A percentile compares a stretch with the other conserved stretches of the same genome.
These are phyloP conservation scores for Boletellus sp. DNA, from an alignment of 768 basidiomycete species.

Conservation along the genomic window DNA sequence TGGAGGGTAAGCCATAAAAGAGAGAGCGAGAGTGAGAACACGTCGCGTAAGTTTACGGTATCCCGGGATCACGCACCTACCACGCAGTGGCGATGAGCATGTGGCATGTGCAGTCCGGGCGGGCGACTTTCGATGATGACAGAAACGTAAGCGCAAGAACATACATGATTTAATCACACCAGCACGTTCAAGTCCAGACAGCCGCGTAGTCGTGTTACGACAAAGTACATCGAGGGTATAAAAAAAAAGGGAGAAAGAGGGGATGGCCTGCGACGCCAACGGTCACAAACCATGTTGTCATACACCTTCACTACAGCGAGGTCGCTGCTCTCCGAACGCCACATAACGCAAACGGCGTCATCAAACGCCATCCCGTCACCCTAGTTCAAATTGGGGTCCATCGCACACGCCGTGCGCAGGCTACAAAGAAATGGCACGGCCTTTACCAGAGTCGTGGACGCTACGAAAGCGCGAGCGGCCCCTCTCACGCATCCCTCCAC, in stretches of 20 bases:
- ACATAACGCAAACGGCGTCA: conserved; percentile 31
- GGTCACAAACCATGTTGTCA: conserved; percentile 26
- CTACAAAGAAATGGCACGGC: conserved; percentile 84
- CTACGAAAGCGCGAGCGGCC: conserved; percentile 65
- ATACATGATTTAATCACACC: conserved; percentile 15
- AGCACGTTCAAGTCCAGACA: conserved; percentile 16
- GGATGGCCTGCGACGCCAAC: conserved; percentile 4
- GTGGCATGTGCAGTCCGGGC: conserved; percentile 15
- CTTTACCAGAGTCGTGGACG: conserved; percentile 59
- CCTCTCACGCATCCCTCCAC: conserved; percentile 48
- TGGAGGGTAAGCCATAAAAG: too few relatives aligned
- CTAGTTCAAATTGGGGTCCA: conserved; percentile 22
- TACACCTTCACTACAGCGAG: conserved; percentile 32
- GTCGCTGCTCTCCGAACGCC: conserved; percentile 25
- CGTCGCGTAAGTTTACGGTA: conserved; percentile 29
- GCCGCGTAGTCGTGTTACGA: conserved; percentile 9
- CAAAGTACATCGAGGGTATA: conserved; percentile 12
- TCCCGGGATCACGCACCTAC: conserved; percentile 26
- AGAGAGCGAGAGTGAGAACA: too few relatives aligned
- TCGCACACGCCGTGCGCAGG: conserved; percentile 27
- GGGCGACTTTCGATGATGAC: conserved; percentile 6
- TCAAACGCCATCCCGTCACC: conserved; percentile 21
- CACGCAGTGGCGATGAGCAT: conserved; percentile 32
- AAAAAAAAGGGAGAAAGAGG: conserved; percentile 7
- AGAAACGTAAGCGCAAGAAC: conserved; percentile 17